Percentiles rank a stretch among this genome's conserved stretches.
Conservation (phyloP, 2,329 filamentous ascomycete genomes). For the Fusarium sp. region DNA sequence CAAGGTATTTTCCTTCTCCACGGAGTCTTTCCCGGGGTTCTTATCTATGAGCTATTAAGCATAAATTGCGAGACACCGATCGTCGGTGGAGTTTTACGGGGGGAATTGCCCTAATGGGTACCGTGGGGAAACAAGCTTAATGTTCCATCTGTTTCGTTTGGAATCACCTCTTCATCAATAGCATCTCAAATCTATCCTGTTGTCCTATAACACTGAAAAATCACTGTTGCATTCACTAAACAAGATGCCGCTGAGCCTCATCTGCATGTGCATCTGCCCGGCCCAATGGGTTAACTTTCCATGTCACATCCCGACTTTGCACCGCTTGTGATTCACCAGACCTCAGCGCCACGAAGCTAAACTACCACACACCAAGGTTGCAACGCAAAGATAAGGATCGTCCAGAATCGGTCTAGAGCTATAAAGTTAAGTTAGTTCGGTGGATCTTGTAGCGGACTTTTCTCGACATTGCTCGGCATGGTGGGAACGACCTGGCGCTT, state of each 20-base stretch:
- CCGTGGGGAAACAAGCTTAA: conserved; percentile 30
- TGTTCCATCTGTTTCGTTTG: background rate
- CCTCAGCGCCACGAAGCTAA: background rate
- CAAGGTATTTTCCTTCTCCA: background rate
- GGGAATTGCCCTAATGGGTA: background rate
- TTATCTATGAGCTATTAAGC: conserved; percentile 38
- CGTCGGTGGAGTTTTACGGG: conserved; percentile 20
- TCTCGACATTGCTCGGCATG: conserved; percentile 34
- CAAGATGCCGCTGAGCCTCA: conserved; percentile 30
- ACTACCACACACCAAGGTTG: background rate
- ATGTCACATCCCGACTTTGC: conserved; percentile 6
- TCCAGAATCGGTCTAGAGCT: conserved; percentile 5
- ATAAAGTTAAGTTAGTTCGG: conserved; percentile 8
- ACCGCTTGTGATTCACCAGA: background rate
- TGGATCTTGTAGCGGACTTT: conserved; percentile 25
- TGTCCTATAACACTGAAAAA: no score
- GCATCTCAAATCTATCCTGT: background rate
- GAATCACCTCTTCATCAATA: no score
- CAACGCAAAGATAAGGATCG: no score
- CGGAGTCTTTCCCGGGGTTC: conserved; percentile 1
- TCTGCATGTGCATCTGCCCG: conserved; percentile 7
- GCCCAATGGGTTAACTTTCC: background rate
- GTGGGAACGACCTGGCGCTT: conserved; percentile 13
- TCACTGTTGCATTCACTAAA: background rate
- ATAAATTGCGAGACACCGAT: conserved; percentile 22